These are phyloP conservation scores for Eragrostis nindensis DNA, from an alignment of 176 grass and related monocot genomes.

Conservation along the genomic window DNA sequence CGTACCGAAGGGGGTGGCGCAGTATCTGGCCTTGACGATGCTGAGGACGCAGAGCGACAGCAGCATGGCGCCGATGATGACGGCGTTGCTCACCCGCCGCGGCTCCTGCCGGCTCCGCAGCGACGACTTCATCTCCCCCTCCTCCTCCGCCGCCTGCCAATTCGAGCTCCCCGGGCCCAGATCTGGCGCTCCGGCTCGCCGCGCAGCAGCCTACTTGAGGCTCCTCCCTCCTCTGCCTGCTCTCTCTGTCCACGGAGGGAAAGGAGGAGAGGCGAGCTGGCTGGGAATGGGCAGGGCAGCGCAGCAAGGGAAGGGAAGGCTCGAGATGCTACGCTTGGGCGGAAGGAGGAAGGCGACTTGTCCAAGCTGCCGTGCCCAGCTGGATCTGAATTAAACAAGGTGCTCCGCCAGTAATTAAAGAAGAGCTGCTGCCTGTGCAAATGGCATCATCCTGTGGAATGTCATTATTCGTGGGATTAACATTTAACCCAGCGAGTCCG, in stretches of 20 bases:
- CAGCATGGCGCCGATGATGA: slow-evolving; percentile 75
- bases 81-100: slow-evolving; percentile 59
- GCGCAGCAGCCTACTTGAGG: background rate
- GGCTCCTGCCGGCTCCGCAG: slow-evolving; percentile 66
- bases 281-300: background rate
- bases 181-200: slow-evolving; percentile 24
- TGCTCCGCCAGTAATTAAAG: background rate
- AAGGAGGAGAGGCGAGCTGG: background rate
- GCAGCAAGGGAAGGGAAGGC: background rate
- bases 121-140: slow-evolving; percentile 58
- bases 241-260: background rate
- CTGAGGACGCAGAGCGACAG: slow-evolving; percentile 74
- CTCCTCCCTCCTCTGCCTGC: no score
- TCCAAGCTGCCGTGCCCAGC: background rate
- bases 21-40: slow-evolving; percentile 76
- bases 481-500: background rate
- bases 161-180: background rate
- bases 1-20: slow-evolving; percentile 57
- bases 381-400: slow-evolving; percentile 26
- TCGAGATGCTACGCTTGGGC: slow-evolving; percentile 20
- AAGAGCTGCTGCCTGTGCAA: background rate
- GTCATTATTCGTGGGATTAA: background rate
- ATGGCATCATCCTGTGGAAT: background rate
- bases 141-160: background rate
- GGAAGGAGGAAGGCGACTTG: background rate